These are phyloP conservation scores for Psidium friedrichsthalianum DNA, from an alignment of 345 rosid genomes.

Conservation along the genomic window DNA sequence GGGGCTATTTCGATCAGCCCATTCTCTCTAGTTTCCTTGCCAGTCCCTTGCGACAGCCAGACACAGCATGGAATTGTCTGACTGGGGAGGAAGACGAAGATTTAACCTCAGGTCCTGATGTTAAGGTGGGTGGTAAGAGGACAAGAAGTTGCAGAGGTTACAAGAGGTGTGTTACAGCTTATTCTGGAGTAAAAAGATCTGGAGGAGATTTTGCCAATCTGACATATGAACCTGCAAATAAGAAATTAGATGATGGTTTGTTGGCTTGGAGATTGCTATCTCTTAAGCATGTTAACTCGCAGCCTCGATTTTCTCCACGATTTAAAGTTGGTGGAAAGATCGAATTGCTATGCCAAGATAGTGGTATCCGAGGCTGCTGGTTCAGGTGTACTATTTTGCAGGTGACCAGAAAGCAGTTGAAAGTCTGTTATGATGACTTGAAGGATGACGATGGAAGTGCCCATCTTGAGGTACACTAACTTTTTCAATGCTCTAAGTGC, in stretches of 20 bases:
- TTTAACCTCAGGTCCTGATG: slow-evolving; percentile 35
- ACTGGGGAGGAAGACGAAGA: slow-evolving; percentile 49
- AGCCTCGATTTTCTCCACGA: slow-evolving; percentile 18
- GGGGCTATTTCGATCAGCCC: slow-evolving; percentile 79
- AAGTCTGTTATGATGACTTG: slow-evolving; percentile 79
- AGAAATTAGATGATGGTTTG: slow-evolving; percentile 37
- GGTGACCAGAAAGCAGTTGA: slow-evolving; percentile 53
- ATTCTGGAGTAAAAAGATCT: slow-evolving; percentile 16
- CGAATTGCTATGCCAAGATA: slow-evolving; percentile 86
- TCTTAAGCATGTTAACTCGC: slow-evolving; percentile 34
- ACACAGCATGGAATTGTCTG: slow-evolving; percentile 23
- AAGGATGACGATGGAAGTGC: slow-evolving; percentile 70
- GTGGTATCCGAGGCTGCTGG: slow-evolving; percentile 98
- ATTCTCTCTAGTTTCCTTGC: slow-evolving; percentile 58
- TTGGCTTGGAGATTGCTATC: slow-evolving; percentile 40
- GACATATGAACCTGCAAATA: slow-evolving; percentile 24
- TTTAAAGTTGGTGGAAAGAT: slow-evolving; percentile 60
- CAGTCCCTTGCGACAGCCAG: slow-evolving; percentile 26
- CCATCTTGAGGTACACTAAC: slow-evolving; percentile 69
- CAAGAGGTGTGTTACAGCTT: slow-evolving; percentile 22
- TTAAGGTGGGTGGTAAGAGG: slow-evolving; percentile 55
- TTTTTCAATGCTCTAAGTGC: neutral
- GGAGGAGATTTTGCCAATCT: slow-evolving; percentile 8
- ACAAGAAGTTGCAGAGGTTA: slow-evolving; percentile 34
- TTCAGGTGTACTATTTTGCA: slow-evolving; percentile 77